These are phyloP conservation scores for Penicillium arizonense DNA, from an alignment of 495 filamentous ascomycete genomes.

Conservation along the genomic window DNA sequence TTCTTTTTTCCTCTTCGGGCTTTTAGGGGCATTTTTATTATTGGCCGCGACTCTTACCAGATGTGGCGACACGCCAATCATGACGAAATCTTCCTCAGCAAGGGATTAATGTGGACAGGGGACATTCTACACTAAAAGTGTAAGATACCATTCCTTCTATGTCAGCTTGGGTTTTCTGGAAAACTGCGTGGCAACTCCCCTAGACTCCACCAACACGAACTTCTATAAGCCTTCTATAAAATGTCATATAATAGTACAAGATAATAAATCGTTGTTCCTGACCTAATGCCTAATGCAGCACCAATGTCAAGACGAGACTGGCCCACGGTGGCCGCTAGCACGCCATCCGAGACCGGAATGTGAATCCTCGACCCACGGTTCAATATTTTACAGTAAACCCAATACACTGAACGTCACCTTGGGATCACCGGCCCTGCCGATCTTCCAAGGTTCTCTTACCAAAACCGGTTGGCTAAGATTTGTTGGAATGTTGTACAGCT, in stretches of 20 bases:
- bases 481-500: conserved; percentile 3
- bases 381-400: neutral
- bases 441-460: neutral
- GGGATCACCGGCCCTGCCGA: conserved; percentile 9
- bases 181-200: too few relatives aligned
- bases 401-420: neutral
- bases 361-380: conserved; percentile 26
- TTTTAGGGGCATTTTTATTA: neutral
- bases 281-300: conserved; percentile 1
- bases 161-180: too few relatives aligned
- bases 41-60: neutral
- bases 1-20: neutral
- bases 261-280: too few relatives aligned
- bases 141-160: too few relatives aligned
- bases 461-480: neutral
- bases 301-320: conserved; percentile 9
- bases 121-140: too few relatives aligned
- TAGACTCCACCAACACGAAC: too few relatives aligned
- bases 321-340: conserved; percentile 24
- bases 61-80: conserved; percentile 1
- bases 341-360: conserved; percentile 28
- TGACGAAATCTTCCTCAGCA: neutral
- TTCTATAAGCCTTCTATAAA: too few relatives aligned
- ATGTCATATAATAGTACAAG: too few relatives aligned
- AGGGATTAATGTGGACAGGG: too few relatives aligned